A percentile compares a stretch with the other conserved stretches of the same genome.
Conservation (phyloP, 768 basidiomycete species). For the Lentinus brumalis region DNA sequence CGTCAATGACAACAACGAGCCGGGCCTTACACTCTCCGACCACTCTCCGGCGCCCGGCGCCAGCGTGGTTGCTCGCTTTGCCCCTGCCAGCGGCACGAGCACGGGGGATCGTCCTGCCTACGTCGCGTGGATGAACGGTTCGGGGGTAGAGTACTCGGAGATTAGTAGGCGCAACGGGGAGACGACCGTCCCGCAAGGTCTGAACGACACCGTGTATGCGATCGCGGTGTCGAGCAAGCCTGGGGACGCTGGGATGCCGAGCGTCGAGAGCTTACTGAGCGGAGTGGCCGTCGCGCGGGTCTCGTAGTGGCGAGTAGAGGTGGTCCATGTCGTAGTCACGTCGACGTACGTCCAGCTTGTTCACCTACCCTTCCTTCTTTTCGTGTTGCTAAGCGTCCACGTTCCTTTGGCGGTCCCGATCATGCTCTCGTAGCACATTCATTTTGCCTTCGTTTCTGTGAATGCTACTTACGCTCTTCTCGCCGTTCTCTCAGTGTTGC, state of each 20-base stretch:
- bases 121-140: slow-evolving; percentile 53
- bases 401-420: no score
- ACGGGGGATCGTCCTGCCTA: slow-evolving; percentile 31
- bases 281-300: no score
- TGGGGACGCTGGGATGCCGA: slow-evolving; percentile 37
- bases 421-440: no score
- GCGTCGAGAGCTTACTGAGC: background rate
- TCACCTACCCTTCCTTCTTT: no score
- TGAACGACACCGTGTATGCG: slow-evolving; percentile 55
- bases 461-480: no score
- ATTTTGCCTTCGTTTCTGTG: no score
- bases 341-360: no score
- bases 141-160: slow-evolving; percentile 41
- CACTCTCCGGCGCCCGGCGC: slow-evolving; percentile 35
- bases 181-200: slow-evolving; percentile 42
- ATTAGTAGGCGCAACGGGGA: slow-evolving; percentile 28
- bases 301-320: no score
- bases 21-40: slow-evolving; percentile 37
- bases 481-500: no score
- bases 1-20: slow-evolving; percentile 43
- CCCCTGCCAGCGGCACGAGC: background rate
- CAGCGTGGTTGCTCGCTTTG: slow-evolving; percentile 30
- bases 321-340: no score
- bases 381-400: no score
- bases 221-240: slow-evolving; percentile 44